phyloP scores from a whole-genome alignment of 108 stramenopile species.

The Cyclotella cryptica region DNA sequence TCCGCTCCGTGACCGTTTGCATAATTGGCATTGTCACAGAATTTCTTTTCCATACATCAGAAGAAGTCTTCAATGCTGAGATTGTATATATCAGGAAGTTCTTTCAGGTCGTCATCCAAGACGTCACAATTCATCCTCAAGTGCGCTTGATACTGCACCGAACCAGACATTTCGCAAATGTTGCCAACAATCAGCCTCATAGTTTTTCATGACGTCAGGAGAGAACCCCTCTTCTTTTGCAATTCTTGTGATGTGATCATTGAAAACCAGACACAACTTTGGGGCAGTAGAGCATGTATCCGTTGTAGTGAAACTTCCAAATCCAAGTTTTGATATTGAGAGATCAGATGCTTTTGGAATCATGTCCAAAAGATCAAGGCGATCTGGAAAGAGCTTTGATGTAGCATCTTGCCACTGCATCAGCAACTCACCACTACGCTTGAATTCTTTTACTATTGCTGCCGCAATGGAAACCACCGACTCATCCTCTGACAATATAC shows the following conservation, averaged over 20 bases:
- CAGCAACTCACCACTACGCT: not conserved
- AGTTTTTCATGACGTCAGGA: not conserved
- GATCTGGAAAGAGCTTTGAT: not conserved
- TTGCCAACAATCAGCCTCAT: not conserved
- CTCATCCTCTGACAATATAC: not conserved
- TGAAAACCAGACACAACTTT: not conserved
- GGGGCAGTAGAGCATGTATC: conserved; percentile 3
- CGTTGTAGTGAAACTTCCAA: not conserved
- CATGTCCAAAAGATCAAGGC: not conserved
- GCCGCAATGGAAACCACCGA: not conserved
- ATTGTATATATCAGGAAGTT: too few species aligned
- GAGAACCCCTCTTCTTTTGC: not conserved
- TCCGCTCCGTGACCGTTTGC: too few species aligned
- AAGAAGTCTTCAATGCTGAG: too few species aligned
- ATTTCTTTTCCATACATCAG: too few species aligned
- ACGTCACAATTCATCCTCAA: too few species aligned
- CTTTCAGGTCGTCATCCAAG: too few species aligned
- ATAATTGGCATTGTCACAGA: too few species aligned
- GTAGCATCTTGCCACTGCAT: not conserved
- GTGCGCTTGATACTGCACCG: too few species aligned
- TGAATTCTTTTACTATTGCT: not conserved
- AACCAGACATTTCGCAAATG: too few species aligned
- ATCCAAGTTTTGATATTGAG: not conserved
- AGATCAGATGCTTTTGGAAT: conserved; percentile 13
- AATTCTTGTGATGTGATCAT: not conserved